Evolutionary conservation across 352 stramenopile species (phyloP).

Genomic region (Pythium oligandrum): DNA sequence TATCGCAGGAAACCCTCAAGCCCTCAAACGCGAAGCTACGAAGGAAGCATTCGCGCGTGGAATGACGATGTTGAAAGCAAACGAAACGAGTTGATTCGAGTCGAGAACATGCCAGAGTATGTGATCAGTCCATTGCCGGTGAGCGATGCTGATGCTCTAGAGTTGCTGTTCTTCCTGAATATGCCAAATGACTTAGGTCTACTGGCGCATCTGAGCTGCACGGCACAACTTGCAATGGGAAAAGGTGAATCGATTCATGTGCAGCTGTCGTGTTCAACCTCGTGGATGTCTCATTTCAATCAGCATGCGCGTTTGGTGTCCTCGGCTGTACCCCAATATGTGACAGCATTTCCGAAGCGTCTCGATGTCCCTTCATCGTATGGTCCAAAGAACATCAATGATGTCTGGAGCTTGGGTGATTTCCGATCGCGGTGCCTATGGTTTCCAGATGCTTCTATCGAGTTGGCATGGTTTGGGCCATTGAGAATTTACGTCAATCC

Average conservation of each 20-base stretch:
- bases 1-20: background rate
- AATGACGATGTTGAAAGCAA: background rate
- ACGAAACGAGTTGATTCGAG: background rate
- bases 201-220: background rate
- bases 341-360: background rate
- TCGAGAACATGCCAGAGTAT: background rate
- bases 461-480: background rate
- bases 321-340: background rate
- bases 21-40: background rate
- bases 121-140: background rate
- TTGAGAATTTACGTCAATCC: background rate
- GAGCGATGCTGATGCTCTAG: background rate
- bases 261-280: no score
- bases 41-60: background rate
- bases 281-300: no score
- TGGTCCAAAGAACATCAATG: background rate
- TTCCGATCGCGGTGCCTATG: background rate
- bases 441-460: background rate
- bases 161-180: background rate
- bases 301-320: no score
- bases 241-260: no score
- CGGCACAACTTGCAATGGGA: background rate
- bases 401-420: background rate
- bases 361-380: background rate
- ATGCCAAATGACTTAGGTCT: background rate